A percentile compares a stretch with the other conserved stretches of the same genome.
Conservation (phyloP, 208 protist genomes). For the Wallacemonas sp. region DNA sequence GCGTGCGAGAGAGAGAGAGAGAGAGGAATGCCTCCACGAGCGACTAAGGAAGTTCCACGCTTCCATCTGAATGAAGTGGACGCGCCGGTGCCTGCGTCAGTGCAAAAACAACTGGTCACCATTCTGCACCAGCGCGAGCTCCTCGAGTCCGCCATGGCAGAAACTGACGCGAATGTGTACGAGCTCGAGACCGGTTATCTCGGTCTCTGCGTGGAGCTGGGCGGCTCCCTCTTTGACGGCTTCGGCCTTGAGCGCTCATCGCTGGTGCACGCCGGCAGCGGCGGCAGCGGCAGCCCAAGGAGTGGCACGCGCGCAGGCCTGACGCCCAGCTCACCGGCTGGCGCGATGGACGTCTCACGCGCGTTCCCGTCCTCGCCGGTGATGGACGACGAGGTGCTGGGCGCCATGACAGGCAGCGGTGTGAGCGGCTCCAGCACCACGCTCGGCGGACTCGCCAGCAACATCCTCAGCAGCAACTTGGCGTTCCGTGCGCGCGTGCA, state of each 20-base stretch:
- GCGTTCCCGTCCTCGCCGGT: conserved; percentile 15
- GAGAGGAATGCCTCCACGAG: background rate
- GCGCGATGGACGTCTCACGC: background rate
- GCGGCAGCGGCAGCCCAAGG: background rate
- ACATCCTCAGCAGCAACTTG: conserved; percentile 12
- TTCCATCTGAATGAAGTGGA: background rate
- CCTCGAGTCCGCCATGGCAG: conserved; percentile 41
- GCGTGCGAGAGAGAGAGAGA: background rate
- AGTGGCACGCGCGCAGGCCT: conserved; percentile 6
- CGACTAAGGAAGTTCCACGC: background rate
- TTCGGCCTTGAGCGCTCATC: conserved; percentile 69
- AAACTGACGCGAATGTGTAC: conserved; percentile 63
- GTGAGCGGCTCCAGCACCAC: background rate
- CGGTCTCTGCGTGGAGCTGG: conserved; percentile 58
- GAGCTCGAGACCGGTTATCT: conserved; percentile 67
- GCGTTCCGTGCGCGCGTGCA: conserved; percentile 68
- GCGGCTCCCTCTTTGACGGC: conserved; percentile 79
- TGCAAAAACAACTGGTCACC: conserved; percentile 35
- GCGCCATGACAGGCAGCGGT: background rate
- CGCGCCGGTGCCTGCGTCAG: conserved; percentile 16
- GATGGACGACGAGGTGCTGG: background rate
- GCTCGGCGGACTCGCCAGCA: background rate
- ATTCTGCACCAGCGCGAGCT: conserved; percentile 47
- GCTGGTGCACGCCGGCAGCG: conserved; percentile 5
- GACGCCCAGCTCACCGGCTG: background rate